Evolutionary conservation across 2,329 filamentous ascomycete species (phyloP).

Genomic region (Bipolaris victoriae): DNA sequence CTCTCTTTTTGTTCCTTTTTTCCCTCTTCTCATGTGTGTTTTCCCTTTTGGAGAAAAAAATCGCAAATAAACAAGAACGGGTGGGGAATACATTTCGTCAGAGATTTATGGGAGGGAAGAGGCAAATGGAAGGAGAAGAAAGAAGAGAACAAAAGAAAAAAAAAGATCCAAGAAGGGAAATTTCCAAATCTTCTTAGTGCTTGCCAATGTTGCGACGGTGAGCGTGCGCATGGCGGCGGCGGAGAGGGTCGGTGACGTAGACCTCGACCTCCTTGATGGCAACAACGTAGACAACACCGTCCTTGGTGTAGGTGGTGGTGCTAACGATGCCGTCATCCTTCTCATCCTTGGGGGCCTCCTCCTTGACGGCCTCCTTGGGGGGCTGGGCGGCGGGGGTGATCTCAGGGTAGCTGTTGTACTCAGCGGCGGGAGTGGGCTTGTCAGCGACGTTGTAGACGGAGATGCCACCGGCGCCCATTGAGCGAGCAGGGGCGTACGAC

Average conservation of each 20-base stretch:
- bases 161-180: background rate
- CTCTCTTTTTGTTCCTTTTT: background rate
- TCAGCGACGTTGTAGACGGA: constrained; percentile 37
- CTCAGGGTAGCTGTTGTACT: constrained; percentile 8
- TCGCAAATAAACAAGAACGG: background rate
- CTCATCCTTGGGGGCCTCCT: background rate
- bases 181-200: background rate
- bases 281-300: constrained; percentile 53
- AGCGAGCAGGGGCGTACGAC: constrained; percentile 41
- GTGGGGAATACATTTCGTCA: background rate
- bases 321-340: constrained; percentile 36
- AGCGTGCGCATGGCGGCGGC: constrained; percentile 29
- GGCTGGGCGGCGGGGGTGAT: constrained; percentile 32
- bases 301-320: constrained; percentile 53
- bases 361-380: background rate
- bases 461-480: constrained; percentile 43
- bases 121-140: background rate
- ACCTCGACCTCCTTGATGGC: constrained; percentile 53
- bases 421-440: constrained; percentile 19
- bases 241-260: constrained; percentile 48
- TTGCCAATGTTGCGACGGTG: constrained; percentile 32
- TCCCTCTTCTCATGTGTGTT: background rate
- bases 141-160: background rate
- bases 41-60: background rate
- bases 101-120: background rate